Evolutionary conservation across 1,139 yeast genomes (phyloP).

Genomic region (Blastobotrys serpentis): DNA sequence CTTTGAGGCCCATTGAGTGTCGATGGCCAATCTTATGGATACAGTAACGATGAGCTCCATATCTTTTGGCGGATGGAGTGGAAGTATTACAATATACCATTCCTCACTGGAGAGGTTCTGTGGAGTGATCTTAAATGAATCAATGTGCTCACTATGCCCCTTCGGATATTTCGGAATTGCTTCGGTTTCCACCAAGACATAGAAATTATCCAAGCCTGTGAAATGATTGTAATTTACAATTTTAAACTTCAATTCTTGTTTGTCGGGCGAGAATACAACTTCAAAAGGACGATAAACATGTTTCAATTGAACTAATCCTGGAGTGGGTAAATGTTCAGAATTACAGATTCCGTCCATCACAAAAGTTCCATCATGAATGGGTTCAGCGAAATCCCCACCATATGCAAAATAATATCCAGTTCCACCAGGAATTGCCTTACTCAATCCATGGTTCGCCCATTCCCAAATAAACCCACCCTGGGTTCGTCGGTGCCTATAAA

Average conservation of each 20-base stretch:
- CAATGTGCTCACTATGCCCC: neutral
- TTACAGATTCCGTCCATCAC: slow-evolving; percentile 41
- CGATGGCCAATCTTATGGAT: slow-evolving; percentile 18
- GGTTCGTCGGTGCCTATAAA: slow-evolving; percentile 33
- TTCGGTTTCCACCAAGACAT: neutral
- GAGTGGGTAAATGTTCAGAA: slow-evolving; percentile 40
- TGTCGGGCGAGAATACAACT: slow-evolving; percentile 8
- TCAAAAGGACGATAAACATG: slow-evolving; percentile 38
- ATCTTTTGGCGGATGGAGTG: neutral
- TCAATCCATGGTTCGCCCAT: slow-evolving; percentile 42
- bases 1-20: slow-evolving; percentile 27
- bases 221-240: slow-evolving; percentile 18
- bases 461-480: slow-evolving; percentile 45
- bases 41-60: slow-evolving; percentile 19
- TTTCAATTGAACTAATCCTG: slow-evolving; percentile 38
- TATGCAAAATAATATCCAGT: slow-evolving; percentile 27
- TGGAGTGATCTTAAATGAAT: neutral
- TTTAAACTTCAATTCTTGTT: slow-evolving; percentile 4
- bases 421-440: slow-evolving; percentile 6
- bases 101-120: neutral
- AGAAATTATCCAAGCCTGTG: slow-evolving; percentile 16
- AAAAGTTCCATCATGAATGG: slow-evolving; percentile 40
- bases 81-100: neutral
- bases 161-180: neutral
- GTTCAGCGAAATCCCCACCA: slow-evolving; percentile 43